Percentiles rank a stretch among this genome's conserved stretches.
phyloP scores from a whole-genome alignment of 768 basidiomycete species.

The Podaxis sp. region DNA sequence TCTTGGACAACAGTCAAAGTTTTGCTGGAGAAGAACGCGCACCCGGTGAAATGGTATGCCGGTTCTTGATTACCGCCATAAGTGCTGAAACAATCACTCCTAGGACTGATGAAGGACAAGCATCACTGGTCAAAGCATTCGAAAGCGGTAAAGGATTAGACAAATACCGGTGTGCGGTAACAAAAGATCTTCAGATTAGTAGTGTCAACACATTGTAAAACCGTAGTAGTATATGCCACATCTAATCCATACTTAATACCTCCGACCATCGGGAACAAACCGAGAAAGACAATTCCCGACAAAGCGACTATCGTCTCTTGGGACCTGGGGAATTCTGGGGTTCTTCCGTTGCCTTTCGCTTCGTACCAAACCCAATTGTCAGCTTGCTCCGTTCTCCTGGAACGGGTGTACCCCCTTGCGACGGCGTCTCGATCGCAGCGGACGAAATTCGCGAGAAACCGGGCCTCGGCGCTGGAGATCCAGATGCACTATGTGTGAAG shows the following conservation, averaged over 20 bases:
- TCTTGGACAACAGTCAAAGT: slow-evolving; percentile 95
- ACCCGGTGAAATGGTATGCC: slow-evolving; percentile 76
- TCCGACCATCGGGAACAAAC: background rate
- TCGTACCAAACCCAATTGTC: slow-evolving; percentile 73
- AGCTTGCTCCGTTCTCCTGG: slow-evolving; percentile 71
- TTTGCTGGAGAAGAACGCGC: slow-evolving; percentile 76
- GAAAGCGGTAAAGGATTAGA: slow-evolving; percentile 68
- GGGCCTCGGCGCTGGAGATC: slow-evolving; percentile 67
- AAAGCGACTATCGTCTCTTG: slow-evolving; percentile 46
- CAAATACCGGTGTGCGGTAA: slow-evolving; percentile 68
- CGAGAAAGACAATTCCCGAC: slow-evolving; percentile 3
- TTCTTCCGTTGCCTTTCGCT: slow-evolving; percentile 79
- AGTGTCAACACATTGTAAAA: slow-evolving; percentile 67
- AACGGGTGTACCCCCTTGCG: slow-evolving; percentile 56
- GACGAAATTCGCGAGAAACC: slow-evolving; percentile 79
- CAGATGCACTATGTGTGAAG: slow-evolving; percentile 33
- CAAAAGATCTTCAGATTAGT: slow-evolving; percentile 72
- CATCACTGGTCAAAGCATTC: slow-evolving; percentile 75
- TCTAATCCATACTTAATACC: slow-evolving; percentile 1
- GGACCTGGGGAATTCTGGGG: slow-evolving; percentile 63
- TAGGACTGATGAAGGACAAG: slow-evolving; percentile 87
- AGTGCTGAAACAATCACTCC: background rate
- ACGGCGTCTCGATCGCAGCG: slow-evolving; percentile 47
- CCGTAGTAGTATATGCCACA: slow-evolving; percentile 5
- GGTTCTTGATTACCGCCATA: background rate